phyloP scores from a whole-genome alignment of 352 stramenopile species.

The Globisporangium perplexum region DNA sequence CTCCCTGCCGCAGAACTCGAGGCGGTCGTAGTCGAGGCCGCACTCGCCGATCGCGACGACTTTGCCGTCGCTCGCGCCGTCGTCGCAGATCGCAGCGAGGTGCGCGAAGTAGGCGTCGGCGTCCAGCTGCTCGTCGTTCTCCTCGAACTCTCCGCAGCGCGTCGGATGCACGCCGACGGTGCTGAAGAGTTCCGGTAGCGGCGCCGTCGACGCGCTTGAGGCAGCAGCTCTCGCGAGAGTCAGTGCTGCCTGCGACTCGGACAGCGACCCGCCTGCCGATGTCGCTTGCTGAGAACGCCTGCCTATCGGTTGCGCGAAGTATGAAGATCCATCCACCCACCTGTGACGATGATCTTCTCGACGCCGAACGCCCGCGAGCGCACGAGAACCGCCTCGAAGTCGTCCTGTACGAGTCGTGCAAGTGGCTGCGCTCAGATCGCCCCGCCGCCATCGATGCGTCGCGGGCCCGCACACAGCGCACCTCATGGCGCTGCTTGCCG shows the following conservation, averaged over 20 bases:
- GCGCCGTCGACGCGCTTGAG: background rate
- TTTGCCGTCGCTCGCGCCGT: constrained; percentile 45
- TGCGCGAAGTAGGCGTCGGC: constrained; percentile 58
- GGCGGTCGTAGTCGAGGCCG: constrained; percentile 95
- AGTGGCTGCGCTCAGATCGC: background rate
- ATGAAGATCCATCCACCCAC: constrained; percentile 20
- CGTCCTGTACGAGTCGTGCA: constrained; percentile 6
- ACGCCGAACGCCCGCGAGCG: constrained; percentile 83
- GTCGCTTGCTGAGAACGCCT: too few relatives aligned
- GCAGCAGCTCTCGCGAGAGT: constrained; percentile 18
- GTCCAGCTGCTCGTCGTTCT: constrained; percentile 36
- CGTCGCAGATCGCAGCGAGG: constrained; percentile 48
- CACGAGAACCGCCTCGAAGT: constrained; percentile 65
- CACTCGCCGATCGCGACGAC: constrained; percentile 96
- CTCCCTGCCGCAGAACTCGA: constrained; percentile 92
- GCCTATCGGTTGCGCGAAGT: too few relatives aligned
- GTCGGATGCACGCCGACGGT: constrained; percentile 91
- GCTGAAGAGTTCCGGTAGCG: constrained; percentile 38
- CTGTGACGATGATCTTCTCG: constrained; percentile 90
- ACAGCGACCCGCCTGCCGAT: constrained; percentile 27
- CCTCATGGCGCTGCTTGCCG: constrained; percentile 84
- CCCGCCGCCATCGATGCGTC: too few relatives aligned
- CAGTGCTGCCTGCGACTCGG: constrained; percentile 33
- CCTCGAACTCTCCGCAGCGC: constrained; percentile 87
- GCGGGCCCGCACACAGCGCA: too few relatives aligned